Conservation (phyloP, 2,329 filamentous ascomycete genomes). For the Aspergillus carbonarius region DNA sequence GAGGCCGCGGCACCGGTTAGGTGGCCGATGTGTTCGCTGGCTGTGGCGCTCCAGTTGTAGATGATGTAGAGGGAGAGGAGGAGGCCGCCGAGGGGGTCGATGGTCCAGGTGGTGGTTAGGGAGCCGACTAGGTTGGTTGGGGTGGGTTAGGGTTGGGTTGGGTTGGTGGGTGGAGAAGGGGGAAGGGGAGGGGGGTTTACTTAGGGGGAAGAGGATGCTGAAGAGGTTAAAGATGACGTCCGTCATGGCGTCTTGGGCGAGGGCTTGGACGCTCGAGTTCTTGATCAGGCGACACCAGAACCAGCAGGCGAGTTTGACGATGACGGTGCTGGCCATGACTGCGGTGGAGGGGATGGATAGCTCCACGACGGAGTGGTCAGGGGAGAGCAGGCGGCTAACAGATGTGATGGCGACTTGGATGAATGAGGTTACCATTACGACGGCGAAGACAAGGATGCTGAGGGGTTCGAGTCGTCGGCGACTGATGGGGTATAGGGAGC, state of each 20-base stretch:
- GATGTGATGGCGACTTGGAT: conserved; percentile 63
- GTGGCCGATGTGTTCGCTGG: conserved; percentile 62
- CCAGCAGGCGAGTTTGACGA: conserved; percentile 82
- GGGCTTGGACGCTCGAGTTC: conserved; percentile 80
- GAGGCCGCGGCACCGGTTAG: conserved; percentile 63
- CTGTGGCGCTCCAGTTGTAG: conserved; percentile 61
- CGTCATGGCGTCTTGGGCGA: conserved; percentile 67
- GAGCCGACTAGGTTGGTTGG: conserved; percentile 28
- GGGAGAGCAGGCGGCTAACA: conserved; percentile 56
- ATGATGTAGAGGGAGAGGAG: conserved; percentile 61
- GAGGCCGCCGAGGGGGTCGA: conserved; percentile 63
- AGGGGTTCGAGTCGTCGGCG: conserved; percentile 64
- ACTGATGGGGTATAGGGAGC: conserved; percentile 64
- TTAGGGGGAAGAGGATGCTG: conserved; percentile 80
- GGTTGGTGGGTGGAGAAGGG: background rate
- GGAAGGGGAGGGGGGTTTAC: conserved; percentile 18
- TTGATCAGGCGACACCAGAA: conserved; percentile 82
- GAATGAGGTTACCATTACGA: conserved; percentile 65
- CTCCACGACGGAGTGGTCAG: conserved; percentile 66
- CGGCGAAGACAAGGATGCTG: conserved; percentile 65
- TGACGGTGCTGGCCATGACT: conserved; percentile 78
- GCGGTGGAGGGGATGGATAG: conserved; percentile 69
- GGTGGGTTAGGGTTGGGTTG: background rate
- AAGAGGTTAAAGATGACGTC: conserved; percentile 91
- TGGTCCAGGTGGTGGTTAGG: conserved; percentile 52